Percentiles rank a stretch among this genome's conserved stretches.
phyloP scores from a whole-genome alignment of 2,329 filamentous ascomycete species.

The Verticillium klebahnii region DNA sequence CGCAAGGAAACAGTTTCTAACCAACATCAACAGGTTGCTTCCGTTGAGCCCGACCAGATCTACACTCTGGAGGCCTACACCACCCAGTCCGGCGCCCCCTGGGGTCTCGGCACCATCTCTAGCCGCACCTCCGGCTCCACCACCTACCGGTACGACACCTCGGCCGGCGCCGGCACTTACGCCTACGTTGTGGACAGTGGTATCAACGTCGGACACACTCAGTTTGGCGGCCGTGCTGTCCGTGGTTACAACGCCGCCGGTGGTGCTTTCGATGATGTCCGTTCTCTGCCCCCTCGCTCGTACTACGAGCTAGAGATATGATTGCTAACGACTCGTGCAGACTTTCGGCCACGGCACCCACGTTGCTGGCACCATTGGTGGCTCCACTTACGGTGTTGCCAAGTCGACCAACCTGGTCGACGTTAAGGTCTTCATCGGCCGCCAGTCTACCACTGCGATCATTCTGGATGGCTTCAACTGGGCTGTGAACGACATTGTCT shows the following conservation, averaged over 20 bases:
- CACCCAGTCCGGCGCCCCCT: constrained; percentile 30
- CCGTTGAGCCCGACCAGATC: constrained; percentile 6
- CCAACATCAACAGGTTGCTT: background rate
- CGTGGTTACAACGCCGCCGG: constrained; percentile 16
- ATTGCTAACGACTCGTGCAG: constrained; percentile 11
- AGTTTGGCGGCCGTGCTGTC: constrained; percentile 26
- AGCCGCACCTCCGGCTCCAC: constrained; percentile 13
- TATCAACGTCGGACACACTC: constrained; percentile 20
- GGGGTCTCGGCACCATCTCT: constrained; percentile 43
- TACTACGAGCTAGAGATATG: constrained; percentile 16
- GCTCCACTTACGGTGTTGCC: constrained; percentile 32
- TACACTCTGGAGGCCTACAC: constrained; percentile 7
- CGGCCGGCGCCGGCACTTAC: constrained; percentile 28
- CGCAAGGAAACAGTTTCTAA: background rate
- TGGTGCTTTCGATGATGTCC: constrained; percentile 20
- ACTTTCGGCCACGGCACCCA: constrained; percentile 38
- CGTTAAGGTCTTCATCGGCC: constrained; percentile 38
- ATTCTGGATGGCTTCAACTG: constrained; percentile 28
- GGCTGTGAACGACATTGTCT: constrained; percentile 27
- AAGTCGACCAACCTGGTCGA: constrained; percentile 38
- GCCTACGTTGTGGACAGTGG: constrained; percentile 39
- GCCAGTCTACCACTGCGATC: constrained; percentile 22
- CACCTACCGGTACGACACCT: constrained; percentile 26
- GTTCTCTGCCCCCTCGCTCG: too few relatives aligned
- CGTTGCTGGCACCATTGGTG: constrained; percentile 29